A percentile compares a stretch with the other conserved stretches of the same genome.
These are phyloP conservation scores for Conticribra guillardii DNA, from an alignment of 108 stramenopile genomes.

Conservation along the genomic window DNA sequence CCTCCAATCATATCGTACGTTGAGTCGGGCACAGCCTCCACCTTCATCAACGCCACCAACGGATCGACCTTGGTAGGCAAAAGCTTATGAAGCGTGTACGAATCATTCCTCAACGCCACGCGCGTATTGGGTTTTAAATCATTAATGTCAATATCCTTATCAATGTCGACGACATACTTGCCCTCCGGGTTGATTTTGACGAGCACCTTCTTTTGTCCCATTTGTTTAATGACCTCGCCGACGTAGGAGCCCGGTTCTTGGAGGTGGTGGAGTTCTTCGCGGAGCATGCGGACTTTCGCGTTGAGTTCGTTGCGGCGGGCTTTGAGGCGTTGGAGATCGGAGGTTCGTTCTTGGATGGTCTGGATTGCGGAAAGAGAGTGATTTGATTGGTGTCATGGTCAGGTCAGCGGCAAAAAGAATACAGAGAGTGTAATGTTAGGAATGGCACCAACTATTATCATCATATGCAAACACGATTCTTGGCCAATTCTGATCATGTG, in stretches of 20 bases:
- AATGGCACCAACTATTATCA: too few relatives aligned
- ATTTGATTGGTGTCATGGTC: constrained; percentile 11
- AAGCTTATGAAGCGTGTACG: constrained; percentile 98
- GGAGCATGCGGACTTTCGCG: constrained; percentile 94
- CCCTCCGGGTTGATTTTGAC: constrained; percentile 99
- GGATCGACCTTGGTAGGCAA: constrained; percentile 99
- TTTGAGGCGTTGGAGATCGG: constrained; percentile 92
- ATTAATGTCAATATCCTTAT: constrained; percentile 97
- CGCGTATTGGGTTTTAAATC: constrained; percentile 97
- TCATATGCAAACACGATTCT: too few relatives aligned
- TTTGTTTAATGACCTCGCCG: constrained; percentile 99
- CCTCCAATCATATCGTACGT: constrained; percentile 99
- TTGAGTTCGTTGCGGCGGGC: constrained; percentile 98
- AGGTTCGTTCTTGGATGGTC: constrained; percentile 76
- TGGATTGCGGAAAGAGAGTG: constrained; percentile 12
- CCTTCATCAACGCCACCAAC: constrained; percentile 98
- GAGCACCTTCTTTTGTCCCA: constrained; percentile 98
- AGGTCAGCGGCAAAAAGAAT: background rate
- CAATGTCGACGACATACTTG: constrained; percentile 99
- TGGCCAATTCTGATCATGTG: too few relatives aligned
- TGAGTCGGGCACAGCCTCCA: constrained; percentile 99
- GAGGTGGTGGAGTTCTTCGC: constrained; percentile 97
- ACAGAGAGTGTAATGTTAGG: too few relatives aligned
- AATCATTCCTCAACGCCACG: constrained; percentile 98
- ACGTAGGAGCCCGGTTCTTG: constrained; percentile 99